Evolutionary conservation across 805 yeast species (phyloP).

Genomic region (Saccharomycopsis fodiens): DNA sequence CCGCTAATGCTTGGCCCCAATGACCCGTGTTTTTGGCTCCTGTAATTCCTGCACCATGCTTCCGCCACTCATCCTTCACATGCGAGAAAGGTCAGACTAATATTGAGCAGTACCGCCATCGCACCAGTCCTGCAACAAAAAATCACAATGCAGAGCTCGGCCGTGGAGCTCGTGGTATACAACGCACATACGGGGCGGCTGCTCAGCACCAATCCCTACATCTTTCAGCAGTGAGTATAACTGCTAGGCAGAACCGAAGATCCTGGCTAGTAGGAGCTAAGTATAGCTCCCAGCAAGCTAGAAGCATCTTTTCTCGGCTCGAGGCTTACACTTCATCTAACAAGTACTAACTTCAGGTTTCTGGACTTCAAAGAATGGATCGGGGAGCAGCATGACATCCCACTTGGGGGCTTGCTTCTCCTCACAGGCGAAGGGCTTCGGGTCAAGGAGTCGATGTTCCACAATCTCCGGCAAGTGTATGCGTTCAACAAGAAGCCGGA

Average conservation of each 20-base stretch:
- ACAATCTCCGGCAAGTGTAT: conserved; percentile 10
- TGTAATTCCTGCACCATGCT: too few species aligned
- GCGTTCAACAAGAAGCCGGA: conserved; percentile 11
- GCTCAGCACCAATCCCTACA: conserved; percentile 13
- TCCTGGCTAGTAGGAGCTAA: too few species aligned
- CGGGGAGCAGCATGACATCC: conserved; percentile 16
- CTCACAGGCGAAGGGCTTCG: conserved; percentile 10
- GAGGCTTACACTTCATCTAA: not conserved
- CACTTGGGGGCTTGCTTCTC: conserved; percentile 7
- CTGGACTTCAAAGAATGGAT: conserved; percentile 18
- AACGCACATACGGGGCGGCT: conserved; percentile 13
- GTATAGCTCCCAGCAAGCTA: too few species aligned
- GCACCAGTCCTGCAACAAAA: too few species aligned
- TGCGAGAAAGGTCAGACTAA: too few species aligned
- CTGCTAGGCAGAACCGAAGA: not conserved
- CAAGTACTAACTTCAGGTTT: conserved; percentile 1
- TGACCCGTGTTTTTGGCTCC: too few species aligned
- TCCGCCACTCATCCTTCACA: too few species aligned
- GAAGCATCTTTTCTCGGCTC: too few species aligned
- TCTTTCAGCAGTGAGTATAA: conserved; percentile 8
- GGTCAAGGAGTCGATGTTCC: conserved; percentile 12
- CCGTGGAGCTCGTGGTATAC: conserved; percentile 7
- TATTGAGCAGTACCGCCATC: too few species aligned
- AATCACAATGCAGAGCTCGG: conserved; percentile 10
- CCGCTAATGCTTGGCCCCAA: too few species aligned